Base-by-base conservation (phyloP, 768 basidiomycete species). In the Kondoa malvinella region DNA sequence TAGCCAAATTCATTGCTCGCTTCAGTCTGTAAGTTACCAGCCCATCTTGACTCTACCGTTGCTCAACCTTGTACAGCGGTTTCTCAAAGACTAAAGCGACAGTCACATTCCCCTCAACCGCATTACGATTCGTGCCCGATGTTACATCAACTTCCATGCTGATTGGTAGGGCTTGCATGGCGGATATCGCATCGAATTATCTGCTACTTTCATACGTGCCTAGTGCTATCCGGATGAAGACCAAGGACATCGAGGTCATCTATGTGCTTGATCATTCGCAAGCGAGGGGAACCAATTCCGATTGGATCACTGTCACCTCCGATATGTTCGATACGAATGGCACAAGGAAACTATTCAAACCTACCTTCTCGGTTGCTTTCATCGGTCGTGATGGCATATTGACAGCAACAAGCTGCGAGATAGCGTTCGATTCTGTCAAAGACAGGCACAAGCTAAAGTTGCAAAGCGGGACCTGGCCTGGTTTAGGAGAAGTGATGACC, bases 1-100 rank as follows among this genome's bases (percentile, higher is more conserved):
- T 32, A 27, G 61, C 61, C 29, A 63, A 63, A 32, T 63, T 29
- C 61, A 33, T 63, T 63, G 26, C 30, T 59, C 58, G 58, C 14
- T 31, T 59, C 14, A 25, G 58, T 25, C 27, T 59, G 58, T 59
- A 59, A 59, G 21, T 25, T 4, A 31, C 8, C 14, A 12, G 27
- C 27, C 14, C 25, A 14, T 14, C 12, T 25, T 31, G n/a, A 14
- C 15, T 14, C 14, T 8, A 25, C 58, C 58, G 8, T 33, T 63
- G 12, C 27, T 29, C 61, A 27, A 12, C 27, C 8, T 34, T 27
- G 27, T 32, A 8, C 30, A 63, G 40, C 8, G 61, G 61, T 21
- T 63, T 63, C n/a, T 30, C 27, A 3, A 63, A 63, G 61, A 63
- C 61, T 4, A 63, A 63, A 12, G 29, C 26, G 8, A 63, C 61